A percentile compares a stretch with the other conserved stretches of the same genome.
These are phyloP conservation scores for Sindora glabra DNA, from an alignment of 306 rosid species.

Conservation along the genomic window DNA sequence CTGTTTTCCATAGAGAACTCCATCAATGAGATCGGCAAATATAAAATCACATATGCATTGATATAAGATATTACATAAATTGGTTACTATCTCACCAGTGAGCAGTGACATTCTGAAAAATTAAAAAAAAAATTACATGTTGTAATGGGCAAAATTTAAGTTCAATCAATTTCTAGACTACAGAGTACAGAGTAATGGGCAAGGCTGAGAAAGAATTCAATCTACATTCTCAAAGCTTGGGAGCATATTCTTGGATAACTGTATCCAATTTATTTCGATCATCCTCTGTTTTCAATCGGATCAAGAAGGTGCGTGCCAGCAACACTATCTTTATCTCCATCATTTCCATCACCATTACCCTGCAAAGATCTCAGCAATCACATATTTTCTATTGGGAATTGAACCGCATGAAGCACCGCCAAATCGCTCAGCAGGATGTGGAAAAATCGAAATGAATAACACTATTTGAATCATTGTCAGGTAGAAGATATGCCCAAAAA, in stretches of 20 bases:
- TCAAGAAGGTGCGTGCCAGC: constrained; percentile 82
- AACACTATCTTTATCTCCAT: constrained; percentile 32
- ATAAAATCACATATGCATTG: too few species aligned
- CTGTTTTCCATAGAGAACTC: too few species aligned
- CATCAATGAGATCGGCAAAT: too few species aligned
- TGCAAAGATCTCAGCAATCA: constrained; percentile 27
- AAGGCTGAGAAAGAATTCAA: constrained; percentile 12
- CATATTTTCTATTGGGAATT: neutral
- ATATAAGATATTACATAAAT: too few species aligned
- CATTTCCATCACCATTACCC: constrained; percentile 56
- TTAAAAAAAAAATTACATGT: neutral
- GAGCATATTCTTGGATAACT: constrained; percentile 84
- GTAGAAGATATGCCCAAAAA: too few species aligned
- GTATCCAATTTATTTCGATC: constrained; percentile 73
- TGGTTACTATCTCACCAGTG: too few species aligned
- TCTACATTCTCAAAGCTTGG: constrained; percentile 37
- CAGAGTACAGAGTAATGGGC: constrained; percentile 24
- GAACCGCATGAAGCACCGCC: neutral
- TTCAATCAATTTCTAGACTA: neutral
- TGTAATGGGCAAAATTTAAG: constrained; percentile 18
- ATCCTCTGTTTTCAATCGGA: constrained; percentile 77
- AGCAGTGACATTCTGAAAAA: too few species aligned
- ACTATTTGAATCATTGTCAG: neutral
- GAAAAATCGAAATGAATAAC: constrained; percentile 5
- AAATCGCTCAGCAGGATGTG: neutral